These are phyloP conservation scores for Fomes fomentarius DNA, from an alignment of 1,284 basidiomycete genomes.

Conservation along the genomic window DNA sequence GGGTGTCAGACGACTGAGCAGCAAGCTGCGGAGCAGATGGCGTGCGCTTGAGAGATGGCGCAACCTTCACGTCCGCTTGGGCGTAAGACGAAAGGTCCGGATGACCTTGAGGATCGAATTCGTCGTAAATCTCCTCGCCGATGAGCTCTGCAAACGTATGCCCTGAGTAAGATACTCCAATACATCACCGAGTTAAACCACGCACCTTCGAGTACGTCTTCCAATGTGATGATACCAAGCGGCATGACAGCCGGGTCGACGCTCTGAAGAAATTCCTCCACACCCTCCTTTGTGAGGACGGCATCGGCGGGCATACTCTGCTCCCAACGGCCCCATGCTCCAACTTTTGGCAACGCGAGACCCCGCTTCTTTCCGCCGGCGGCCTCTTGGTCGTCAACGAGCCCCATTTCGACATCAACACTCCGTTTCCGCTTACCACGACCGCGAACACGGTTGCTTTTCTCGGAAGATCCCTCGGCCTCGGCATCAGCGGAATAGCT, in stretches of 20 bases:
- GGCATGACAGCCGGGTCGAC: constrained; percentile 79
- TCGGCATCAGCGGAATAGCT: constrained; percentile 33
- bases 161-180: neutral
- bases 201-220: constrained; percentile 88
- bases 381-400: constrained; percentile 30
- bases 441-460: constrained; percentile 28
- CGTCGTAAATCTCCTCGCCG: constrained; percentile 89
- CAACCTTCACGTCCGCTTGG: constrained; percentile 24
- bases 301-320: constrained; percentile 87
- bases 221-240: constrained; percentile 90
- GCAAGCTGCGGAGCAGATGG: constrained; percentile 37
- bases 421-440: constrained; percentile 26
- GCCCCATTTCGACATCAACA: constrained; percentile 45
- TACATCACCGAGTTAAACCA: neutral
- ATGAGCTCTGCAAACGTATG: constrained; percentile 65
- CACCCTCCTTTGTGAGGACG: constrained; percentile 69
- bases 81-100: constrained; percentile 59
- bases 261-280: constrained; percentile 77
- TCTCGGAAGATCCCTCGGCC: constrained; percentile 29
- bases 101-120: constrained; percentile 74
- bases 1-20: constrained; percentile 13
- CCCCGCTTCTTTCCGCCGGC: constrained; percentile 43
- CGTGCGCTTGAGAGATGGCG: constrained; percentile 27
- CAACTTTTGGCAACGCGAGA: constrained; percentile 39
- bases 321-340: constrained; percentile 51